Percentiles rank a stretch among this genome's conserved stretches.
Conservation (phyloP, 2,329 filamentous ascomycete species). For the Epichloe aotearoae region DNA sequence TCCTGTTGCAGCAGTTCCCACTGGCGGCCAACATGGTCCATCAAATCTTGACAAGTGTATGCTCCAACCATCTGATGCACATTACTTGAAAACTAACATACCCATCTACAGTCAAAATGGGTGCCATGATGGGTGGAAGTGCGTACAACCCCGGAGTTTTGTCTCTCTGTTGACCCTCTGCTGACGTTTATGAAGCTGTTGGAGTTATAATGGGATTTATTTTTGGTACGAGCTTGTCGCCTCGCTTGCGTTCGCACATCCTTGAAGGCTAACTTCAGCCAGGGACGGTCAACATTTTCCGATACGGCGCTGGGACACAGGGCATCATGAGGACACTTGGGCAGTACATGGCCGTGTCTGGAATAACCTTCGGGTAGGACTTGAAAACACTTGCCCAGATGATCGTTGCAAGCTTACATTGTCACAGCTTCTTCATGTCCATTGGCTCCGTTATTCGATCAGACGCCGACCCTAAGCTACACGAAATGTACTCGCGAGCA, state of each 20-base stretch:
- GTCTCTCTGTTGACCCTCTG: neutral
- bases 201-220: conserved; percentile 96
- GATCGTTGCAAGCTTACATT: conserved; percentile 10
- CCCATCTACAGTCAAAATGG: conserved; percentile 57
- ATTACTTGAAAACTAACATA: neutral
- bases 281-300: conserved; percentile 90
- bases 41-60: conserved; percentile 44
- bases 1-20: conserved; percentile 26
- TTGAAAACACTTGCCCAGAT: neutral
- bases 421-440: conserved; percentile 81
- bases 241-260: neutral
- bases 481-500: conserved; percentile 63
- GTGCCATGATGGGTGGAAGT: conserved; percentile 97
- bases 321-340: conserved; percentile 89
- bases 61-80: conserved; percentile 3
- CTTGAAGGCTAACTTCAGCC: conserved; percentile 2
- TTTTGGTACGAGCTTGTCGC: conserved; percentile 50
- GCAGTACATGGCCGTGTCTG: conserved; percentile 93
- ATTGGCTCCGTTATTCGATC: conserved; percentile 94
- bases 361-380: conserved; percentile 81
- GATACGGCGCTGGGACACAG: conserved; percentile 85
- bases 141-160: conserved; percentile 30
- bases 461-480: conserved; percentile 65
- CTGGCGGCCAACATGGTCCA: conserved; percentile 30
- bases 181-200: conserved; percentile 52